These are phyloP conservation scores for Tulasnella sp. DNA, from an alignment of 768 basidiomycete species.

Conservation along the genomic window DNA sequence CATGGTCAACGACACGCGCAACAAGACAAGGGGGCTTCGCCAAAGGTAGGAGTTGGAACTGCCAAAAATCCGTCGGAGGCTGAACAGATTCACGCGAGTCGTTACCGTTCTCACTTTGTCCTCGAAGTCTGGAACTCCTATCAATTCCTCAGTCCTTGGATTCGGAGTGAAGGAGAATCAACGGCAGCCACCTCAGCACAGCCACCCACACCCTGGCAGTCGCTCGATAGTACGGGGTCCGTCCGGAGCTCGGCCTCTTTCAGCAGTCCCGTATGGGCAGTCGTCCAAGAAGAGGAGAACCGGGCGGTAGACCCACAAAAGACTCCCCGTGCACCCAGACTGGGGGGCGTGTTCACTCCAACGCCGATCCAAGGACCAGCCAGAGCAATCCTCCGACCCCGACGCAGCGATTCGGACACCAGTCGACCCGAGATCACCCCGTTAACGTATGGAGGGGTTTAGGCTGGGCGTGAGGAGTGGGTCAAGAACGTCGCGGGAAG, in stretches of 20 bases:
- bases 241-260: neutral
- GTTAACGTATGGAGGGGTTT: neutral
- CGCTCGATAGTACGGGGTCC: neutral
- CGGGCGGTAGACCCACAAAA: neutral
- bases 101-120: neutral
- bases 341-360: neutral
- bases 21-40: constrained; percentile 11
- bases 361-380: neutral
- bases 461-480: neutral
- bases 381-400: neutral
- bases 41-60: constrained; percentile 19
- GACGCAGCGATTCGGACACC: neutral
- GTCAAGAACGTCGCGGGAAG: neutral
- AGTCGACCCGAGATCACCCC: neutral
- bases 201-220: neutral
- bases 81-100: neutral
- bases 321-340: neutral
- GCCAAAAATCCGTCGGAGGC: constrained; percentile 11
- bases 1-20: constrained; percentile 16
- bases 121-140: neutral
- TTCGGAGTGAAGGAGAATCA: neutral
- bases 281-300: constrained; percentile 9
- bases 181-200: neutral
- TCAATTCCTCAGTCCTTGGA: neutral
- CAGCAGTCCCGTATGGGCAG: neutral